A percentile compares a stretch with the other conserved stretches of the same genome.
These are phyloP conservation scores for Neostapfia colusana DNA, from an alignment of 176 grass and related monocot genomes.

Conservation along the genomic window DNA sequence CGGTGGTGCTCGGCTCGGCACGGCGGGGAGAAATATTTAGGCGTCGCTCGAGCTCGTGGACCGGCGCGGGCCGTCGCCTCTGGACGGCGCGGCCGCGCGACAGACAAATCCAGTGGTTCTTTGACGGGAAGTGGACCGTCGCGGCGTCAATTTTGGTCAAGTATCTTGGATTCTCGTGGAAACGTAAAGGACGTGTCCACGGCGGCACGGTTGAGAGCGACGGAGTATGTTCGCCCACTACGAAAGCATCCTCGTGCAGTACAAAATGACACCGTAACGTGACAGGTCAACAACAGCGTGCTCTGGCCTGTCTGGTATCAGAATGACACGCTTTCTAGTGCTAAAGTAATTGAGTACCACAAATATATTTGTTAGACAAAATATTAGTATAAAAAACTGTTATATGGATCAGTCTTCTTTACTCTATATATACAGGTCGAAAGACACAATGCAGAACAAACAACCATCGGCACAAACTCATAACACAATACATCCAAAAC, in stretches of 20 bases:
- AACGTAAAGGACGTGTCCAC: background rate
- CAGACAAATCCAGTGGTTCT: constrained; percentile 16
- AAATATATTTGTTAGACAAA: no score
- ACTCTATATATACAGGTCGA: no score
- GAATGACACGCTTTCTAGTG: background rate
- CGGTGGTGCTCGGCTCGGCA: background rate
- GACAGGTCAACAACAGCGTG: background rate
- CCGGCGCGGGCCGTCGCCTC: background rate
- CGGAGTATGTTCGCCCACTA: background rate
- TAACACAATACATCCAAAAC: no score
- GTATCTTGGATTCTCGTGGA: background rate
- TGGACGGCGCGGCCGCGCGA: constrained; percentile 1
- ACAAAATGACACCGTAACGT: background rate
- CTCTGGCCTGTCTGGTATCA: background rate
- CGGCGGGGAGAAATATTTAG: background rate
- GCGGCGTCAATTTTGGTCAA: background rate
- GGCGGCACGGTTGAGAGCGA: background rate
- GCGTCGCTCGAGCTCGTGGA: background rate
- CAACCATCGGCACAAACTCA: no score
- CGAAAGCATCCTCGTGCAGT: background rate
- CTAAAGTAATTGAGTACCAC: no score
- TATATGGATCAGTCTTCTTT: no score
- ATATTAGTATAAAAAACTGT: no score
- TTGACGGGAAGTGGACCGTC: background rate
- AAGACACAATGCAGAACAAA: no score